Evolutionary conservation across 2,329 filamentous ascomycete genomes (phyloP).

Genomic region (Scedosporium minutisporum): DNA sequence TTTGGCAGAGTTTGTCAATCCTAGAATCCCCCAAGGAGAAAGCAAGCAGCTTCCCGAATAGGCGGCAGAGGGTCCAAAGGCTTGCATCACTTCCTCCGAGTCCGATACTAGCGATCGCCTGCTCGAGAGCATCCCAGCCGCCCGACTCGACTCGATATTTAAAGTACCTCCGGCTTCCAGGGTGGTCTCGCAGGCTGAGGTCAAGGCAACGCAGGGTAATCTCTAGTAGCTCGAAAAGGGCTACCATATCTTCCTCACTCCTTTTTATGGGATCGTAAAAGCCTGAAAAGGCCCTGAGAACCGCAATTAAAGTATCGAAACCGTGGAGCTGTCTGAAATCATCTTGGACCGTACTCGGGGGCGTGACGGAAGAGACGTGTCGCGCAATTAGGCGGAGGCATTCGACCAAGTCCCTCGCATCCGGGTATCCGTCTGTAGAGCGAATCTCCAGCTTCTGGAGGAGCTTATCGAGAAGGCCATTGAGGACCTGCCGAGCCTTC

Average conservation of each 20-base stretch:
- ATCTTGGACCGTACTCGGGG: conserved; percentile 53
- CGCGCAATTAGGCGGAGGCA: conserved; percentile 58
- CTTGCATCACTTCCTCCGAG: conserved; percentile 58
- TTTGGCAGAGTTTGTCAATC: conserved; percentile 58
- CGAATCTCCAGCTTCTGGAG: conserved; percentile 22
- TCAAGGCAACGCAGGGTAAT: conserved; percentile 65
- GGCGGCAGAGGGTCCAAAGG: conserved; percentile 55
- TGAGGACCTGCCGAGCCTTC: conserved; percentile 51
- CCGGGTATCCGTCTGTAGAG: conserved; percentile 34
- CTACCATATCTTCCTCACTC: conserved; percentile 50
- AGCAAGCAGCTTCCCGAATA: conserved; percentile 74
- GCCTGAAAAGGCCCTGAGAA: conserved; percentile 61
- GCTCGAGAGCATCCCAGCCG: conserved; percentile 70
- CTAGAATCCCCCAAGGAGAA: conserved; percentile 74
- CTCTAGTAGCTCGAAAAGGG: conserved; percentile 60
- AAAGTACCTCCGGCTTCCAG: conserved; percentile 84
- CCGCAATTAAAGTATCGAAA: conserved; percentile 63
- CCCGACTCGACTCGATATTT: conserved; percentile 62
- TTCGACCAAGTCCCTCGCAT: conserved; percentile 38
- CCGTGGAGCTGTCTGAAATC: conserved; percentile 74
- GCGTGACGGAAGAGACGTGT: conserved; percentile 37
- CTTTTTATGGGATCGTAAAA: conserved; percentile 63
- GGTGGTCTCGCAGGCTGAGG: conserved; percentile 65
- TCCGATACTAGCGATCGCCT: conserved; percentile 59
- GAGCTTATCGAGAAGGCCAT: conserved; percentile 41